These are phyloP conservation scores for Hibiscus tridactylites DNA, from an alignment of 345 rosid species.

Conservation along the genomic window DNA sequence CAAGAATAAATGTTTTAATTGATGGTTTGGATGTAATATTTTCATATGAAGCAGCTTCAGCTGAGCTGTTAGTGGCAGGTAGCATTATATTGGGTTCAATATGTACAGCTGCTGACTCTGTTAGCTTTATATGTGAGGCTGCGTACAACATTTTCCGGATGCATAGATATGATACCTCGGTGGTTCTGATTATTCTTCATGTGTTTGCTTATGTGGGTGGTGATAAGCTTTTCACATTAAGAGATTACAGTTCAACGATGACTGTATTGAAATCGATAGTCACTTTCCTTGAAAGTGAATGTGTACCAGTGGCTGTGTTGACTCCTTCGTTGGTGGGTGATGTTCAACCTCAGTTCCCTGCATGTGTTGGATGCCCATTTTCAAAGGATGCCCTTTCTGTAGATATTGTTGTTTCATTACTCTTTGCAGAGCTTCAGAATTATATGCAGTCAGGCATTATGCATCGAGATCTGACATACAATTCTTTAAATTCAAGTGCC, in stretches of 20 bases:
- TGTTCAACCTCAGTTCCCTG: constrained; percentile 20
- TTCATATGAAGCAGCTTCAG: constrained; percentile 39
- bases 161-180: constrained; percentile 27
- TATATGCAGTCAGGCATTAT: constrained; percentile 22
- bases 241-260: constrained; percentile 31
- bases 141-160: constrained; percentile 44
- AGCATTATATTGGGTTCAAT: constrained; percentile 56
- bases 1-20: constrained; percentile 23
- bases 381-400: constrained; percentile 39
- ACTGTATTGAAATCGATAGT: constrained; percentile 45
- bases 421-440: constrained; percentile 39
- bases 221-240: constrained; percentile 30
- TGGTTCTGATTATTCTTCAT: constrained; percentile 57
- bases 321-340: constrained; percentile 16
- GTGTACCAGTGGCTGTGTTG: background rate
- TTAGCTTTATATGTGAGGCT: constrained; percentile 47
- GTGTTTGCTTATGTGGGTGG: constrained; percentile 62
- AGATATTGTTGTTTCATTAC: constrained; percentile 35
- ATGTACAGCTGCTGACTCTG: constrained; percentile 34
- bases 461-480: constrained; percentile 17
- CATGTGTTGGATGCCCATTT: constrained; percentile 57
- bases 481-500: background rate
- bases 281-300: constrained; percentile 35
- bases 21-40: constrained; percentile 33
- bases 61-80: constrained; percentile 57